Base-by-base conservation (phyloP, 2,329 filamentous ascomycete genomes). In the Tetracladium maxilliforme region DNA sequence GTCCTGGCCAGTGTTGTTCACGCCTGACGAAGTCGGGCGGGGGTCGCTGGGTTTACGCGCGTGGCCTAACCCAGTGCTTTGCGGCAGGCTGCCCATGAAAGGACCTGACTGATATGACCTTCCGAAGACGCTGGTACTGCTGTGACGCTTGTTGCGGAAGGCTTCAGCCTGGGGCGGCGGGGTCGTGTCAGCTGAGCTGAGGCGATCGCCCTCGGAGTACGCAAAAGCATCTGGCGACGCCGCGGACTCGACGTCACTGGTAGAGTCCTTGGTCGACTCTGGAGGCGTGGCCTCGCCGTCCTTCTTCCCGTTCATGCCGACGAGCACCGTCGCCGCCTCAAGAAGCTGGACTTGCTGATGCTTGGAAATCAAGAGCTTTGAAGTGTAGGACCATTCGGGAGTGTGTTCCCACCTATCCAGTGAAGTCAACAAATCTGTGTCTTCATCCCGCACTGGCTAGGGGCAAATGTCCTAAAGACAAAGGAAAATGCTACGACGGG, bases 271-370 rank as follows among this genome's bases (percentile, higher is more conserved):
- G 29, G 74, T 59, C 19, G 70, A 74, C 30, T 74, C 69, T 15
- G 72, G 70, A 22, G 73, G 65, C 5, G 70, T 73, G 20, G 64
- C 58, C n/a, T n/a, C n/a, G 23, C 61, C 63, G 33, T 77, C 42
- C 23, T 58, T 52, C 22, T 48, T 48, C 37, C 47, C 54, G 45
- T 73, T 94, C 86, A 98, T 95, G 44, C 74, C 76, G 30, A 95
- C 77, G 36, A 98, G 63, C 26, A 95, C 90, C n/a, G 84, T 92
- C 19, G 90, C 90, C 20, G 90, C 90, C 55, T 98, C 90, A 31
- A 98, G 69, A 32, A 98, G 68, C 52, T 98, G 90, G 26, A 98
- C 90, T 60, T 98, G 90, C 56, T 98, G 90, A 53, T 98, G 90
- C 66, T 98, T 98, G 41, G 87, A 95, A 42, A 98, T 95, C 48